A percentile compares a stretch with the other conserved stretches of the same genome.
Conservation (phyloP, 2,329 filamentous ascomycete genomes). For the Chaetomiaceae sp. region DNA sequence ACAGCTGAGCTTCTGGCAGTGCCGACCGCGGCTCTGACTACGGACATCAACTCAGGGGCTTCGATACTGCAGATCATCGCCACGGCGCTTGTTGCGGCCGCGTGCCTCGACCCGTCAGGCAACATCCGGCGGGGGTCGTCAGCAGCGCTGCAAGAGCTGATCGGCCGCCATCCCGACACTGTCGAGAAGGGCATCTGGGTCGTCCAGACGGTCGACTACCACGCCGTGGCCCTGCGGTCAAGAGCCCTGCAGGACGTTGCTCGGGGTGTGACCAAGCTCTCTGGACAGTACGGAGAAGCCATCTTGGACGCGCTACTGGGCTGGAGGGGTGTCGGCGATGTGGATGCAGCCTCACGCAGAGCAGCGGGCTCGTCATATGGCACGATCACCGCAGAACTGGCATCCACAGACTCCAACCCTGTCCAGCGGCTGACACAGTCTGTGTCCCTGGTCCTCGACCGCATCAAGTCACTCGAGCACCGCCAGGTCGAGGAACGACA, state of each 20-base stretch:
- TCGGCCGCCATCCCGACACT: constrained; percentile 86
- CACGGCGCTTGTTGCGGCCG: constrained; percentile 73
- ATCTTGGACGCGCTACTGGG: constrained; percentile 67
- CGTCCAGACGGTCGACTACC: constrained; percentile 89
- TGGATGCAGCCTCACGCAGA: constrained; percentile 68
- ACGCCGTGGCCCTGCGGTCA: constrained; percentile 81
- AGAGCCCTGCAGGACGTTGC: constrained; percentile 78
- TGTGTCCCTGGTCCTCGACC: constrained; percentile 40
- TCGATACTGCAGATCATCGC: constrained; percentile 73
- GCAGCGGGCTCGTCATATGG: constrained; percentile 69
- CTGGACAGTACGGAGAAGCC: constrained; percentile 63
- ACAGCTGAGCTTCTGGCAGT: constrained; percentile 71
- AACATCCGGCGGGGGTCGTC: constrained; percentile 92
- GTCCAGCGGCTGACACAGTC: constrained; percentile 29
- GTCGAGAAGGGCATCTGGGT: constrained; percentile 77
- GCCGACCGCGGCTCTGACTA: constrained; percentile 40
- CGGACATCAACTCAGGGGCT: constrained; percentile 36
- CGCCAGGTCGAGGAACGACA: constrained; percentile 67
- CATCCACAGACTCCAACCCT: constrained; percentile 24
- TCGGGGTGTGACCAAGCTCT: constrained; percentile 61
- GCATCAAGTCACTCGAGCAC: constrained; percentile 43
- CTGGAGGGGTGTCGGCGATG: constrained; percentile 85
- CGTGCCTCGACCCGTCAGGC: constrained; percentile 81
- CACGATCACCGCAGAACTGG: constrained; percentile 43
- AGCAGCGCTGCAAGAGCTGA: constrained; percentile 87